Evolutionary conservation across 2,329 filamentous ascomycete species (phyloP).

Genomic region (Colletotrichum agaves): DNA sequence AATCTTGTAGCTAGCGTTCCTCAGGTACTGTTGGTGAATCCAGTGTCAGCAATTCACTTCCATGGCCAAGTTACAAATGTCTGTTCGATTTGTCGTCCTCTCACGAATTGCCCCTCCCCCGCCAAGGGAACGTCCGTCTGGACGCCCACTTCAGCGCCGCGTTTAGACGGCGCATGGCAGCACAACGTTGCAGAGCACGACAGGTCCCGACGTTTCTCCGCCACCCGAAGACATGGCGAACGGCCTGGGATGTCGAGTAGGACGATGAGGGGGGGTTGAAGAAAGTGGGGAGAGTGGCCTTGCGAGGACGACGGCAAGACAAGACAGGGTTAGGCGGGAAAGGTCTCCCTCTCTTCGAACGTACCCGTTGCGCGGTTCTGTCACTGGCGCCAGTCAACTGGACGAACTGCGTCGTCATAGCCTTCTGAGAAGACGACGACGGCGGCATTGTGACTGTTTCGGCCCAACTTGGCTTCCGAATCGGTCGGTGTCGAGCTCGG

Average conservation of each 20-base stretch:
- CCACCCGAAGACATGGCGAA: slow-evolving; percentile 2
- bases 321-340: not conserved
- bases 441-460: slow-evolving; percentile 48
- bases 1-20: slow-evolving; percentile 59
- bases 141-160: slow-evolving; percentile 8
- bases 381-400: slow-evolving; percentile 56
- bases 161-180: not conserved
- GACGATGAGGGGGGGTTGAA: not conserved
- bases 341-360: slow-evolving; percentile 40
- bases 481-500: not conserved
- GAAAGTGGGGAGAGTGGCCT: not conserved
- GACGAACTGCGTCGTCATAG: slow-evolving; percentile 54
- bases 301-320: not conserved
- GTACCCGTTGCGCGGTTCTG: slow-evolving; percentile 57
- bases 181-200: slow-evolving; percentile 13
- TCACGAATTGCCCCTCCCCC: slow-evolving; percentile 4
- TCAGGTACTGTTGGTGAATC: slow-evolving; percentile 55
- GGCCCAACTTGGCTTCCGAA: not conserved
- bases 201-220: slow-evolving; percentile 22
- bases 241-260: not conserved
- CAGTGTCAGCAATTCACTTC: slow-evolving; percentile 34
- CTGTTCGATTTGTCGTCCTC: not conserved
- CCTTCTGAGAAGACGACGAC: slow-evolving; percentile 52
- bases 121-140: slow-evolving; percentile 6
- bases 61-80: not conserved